Base-by-base conservation (phyloP, 2,329 filamentous ascomycete species). In the Westerdykella aurantiaca region DNA sequence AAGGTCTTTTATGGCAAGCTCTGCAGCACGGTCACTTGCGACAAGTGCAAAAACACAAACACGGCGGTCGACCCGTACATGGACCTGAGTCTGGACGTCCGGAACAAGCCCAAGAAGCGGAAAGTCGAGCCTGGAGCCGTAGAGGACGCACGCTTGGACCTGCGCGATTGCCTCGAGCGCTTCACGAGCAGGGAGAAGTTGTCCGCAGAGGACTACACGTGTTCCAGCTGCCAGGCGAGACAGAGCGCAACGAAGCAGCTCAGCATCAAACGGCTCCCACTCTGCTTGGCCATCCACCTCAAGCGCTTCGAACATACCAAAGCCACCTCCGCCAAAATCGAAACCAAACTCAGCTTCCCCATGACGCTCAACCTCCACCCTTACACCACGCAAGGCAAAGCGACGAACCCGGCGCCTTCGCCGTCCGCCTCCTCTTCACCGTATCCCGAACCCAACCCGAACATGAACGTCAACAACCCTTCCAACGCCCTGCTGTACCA, bases 1-100 rank as follows among this genome's bases (percentile, higher is more conserved):
- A 86, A 91, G 61, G 90, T 88, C 0, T 96, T 96, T 60, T 95
- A 91, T 64, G 93, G 93, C 48, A 91, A 94, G 63, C 80, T 94
- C 48, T 86, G 88, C 57, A 93, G 85, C 60, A 91, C 86, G 16
- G 91, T 95, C 33, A 95, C 88, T 14, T 98, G 91, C 68, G 85
- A 88, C 60, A 86, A 85, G 56, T 97, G 91, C 68, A 78, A 82
- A 46, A 90, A 89, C 53, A 80, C 85, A 17, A 95, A 87, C 1
- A 84, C 85, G 48, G 84, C 88, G 1, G 80, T 88, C 34, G 88
- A 97, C 61, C 90, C 88, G 0, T 93, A 96, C 66, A 81, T 95
- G 56, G 91, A 96, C 63, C 79, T 97, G 10, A 93, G 85, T 60
- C 74, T 97, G 6, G 89, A 93, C 39, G 75, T 97, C n/a, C 85